These are phyloP conservation scores for Cynara cardunculus DNA, from an alignment of 129 eudicot genomes.

Conservation along the genomic window DNA sequence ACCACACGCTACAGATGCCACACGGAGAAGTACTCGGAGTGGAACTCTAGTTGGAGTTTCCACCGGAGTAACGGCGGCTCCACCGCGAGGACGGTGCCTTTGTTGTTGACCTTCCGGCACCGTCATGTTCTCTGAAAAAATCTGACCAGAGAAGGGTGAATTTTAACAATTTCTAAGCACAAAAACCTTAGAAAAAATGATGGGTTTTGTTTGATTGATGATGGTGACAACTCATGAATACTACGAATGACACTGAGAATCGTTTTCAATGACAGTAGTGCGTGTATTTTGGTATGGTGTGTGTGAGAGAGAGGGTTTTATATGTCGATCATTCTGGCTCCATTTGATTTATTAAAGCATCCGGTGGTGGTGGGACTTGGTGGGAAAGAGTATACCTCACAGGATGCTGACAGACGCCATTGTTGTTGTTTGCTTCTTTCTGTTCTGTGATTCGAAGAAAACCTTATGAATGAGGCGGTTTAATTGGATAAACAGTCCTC, in stretches of 20 bases:
- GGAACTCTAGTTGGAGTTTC: slow-evolving; percentile 36
- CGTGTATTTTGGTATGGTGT: neutral
- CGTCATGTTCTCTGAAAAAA: slow-evolving; percentile 20
- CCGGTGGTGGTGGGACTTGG: slow-evolving; percentile 19
- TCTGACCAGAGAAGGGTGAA: neutral
- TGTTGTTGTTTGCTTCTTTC: slow-evolving; percentile 14
- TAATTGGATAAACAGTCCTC: neutral
- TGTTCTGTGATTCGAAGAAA: slow-evolving; percentile 15
- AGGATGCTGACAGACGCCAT: slow-evolving; percentile 21
- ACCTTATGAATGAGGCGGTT: neutral
- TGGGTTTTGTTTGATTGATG: slow-evolving; percentile 22
- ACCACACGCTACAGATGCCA: slow-evolving; percentile 89
- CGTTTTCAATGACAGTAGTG: neutral
- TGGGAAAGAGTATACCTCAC: slow-evolving; percentile 18
- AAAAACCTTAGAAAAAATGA: neutral
- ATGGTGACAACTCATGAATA: slow-evolving; percentile 12
- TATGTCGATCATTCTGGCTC: neutral
- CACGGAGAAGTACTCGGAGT: slow-evolving; percentile 58
- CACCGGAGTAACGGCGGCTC: slow-evolving; percentile 11
- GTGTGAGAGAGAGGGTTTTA: neutral
- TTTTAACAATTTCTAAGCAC: neutral
- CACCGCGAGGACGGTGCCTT: slow-evolving; percentile 16
- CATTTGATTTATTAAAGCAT: slow-evolving; percentile 1
- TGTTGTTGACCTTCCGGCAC: slow-evolving; percentile 41
- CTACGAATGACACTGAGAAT: neutral